These are phyloP conservation scores for Ophiostoma quercus DNA, from an alignment of 2,329 filamentous ascomycete genomes.

Conservation along the genomic window DNA sequence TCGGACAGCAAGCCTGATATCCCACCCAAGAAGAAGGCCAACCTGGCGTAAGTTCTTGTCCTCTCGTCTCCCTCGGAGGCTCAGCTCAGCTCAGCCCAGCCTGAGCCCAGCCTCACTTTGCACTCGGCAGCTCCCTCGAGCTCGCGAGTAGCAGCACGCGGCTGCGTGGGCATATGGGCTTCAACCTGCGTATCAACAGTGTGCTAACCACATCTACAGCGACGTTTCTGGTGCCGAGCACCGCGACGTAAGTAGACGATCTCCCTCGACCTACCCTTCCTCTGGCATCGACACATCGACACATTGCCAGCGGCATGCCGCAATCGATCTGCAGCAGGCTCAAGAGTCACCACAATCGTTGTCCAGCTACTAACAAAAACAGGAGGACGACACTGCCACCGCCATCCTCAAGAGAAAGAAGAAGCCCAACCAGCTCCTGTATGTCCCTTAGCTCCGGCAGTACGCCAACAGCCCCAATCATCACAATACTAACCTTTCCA, in stretches of 20 bases:
- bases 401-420: constrained; percentile 99
- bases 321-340: background rate
- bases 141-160: background rate
- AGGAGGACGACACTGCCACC: constrained; percentile 80
- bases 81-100: background rate
- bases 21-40: constrained; percentile 56
- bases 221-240: constrained; percentile 84
- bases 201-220: constrained; percentile 50
- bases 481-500: constrained; percentile 36
- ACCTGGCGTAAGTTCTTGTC: constrained; percentile 61
- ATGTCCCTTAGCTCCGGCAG: constrained; percentile 31
- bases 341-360: background rate
- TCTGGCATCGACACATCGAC: background rate
- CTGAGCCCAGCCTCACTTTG: constrained; percentile 2
- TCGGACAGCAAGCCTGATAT: constrained; percentile 48
- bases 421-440: constrained; percentile 99
- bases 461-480: background rate
- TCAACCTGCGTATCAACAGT: constrained; percentile 17
- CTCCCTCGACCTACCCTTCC: background rate
- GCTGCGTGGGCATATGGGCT: background rate
- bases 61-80: background rate
- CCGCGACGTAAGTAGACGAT: constrained; percentile 51
- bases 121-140: constrained; percentile 1
- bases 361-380: background rate
- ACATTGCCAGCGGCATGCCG: background rate